Evolutionary conservation across 306 rosid genomes (phyloP), one percentile per base, ranked within the genome.

Genomic region (Prunus mira): DNA sequence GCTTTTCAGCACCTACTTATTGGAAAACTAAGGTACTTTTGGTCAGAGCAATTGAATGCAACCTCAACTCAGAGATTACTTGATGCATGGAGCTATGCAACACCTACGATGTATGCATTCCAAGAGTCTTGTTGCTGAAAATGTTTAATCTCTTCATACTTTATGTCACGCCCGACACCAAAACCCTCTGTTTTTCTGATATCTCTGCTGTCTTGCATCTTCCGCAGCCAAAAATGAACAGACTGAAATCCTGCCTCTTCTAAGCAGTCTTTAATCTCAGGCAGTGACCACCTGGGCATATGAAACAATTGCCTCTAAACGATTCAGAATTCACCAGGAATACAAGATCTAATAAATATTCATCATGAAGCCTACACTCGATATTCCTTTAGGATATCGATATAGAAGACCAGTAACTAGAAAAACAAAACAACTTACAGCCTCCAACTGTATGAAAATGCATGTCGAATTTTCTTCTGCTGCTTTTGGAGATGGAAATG

Each of bases 391-490:
- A 15, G 2, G n/a, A 60, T 41, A 38, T 9, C 4, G n/a, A 60
- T 47, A 38, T 9, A 25, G 3, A 73, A 72, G 64, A 72, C 38
- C 52, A 28, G 12, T 19, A 71, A 78, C 76, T 65, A 14, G 1
- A 65, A 65, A 28, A 56, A 66, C 2, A 78, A 66, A 28, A 79
- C 51, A 17, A 82, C 96, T 92, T 86, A 90, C 98, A 94, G 87
- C 79, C 97, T 89, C 98, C 96, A 94, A 82, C 89, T 84, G 82
- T 89, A 94, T 45, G 97, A 92, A 88, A 94, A 94, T 52, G 96
- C 96, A 82, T 85, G 96, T 46, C 91, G 86, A 60, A 92, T 70
- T 69, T 93, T 93, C 81, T 89, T 89, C 77, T 88, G 90, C 71
- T 79, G 94, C 83, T 87, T 90, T 78, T 87, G 84, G 78, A 92